Evolutionary conservation across 306 rosid species (phyloP), one percentile per base, ranked within the genome.

Genomic region (Rosa rugosa): DNA sequence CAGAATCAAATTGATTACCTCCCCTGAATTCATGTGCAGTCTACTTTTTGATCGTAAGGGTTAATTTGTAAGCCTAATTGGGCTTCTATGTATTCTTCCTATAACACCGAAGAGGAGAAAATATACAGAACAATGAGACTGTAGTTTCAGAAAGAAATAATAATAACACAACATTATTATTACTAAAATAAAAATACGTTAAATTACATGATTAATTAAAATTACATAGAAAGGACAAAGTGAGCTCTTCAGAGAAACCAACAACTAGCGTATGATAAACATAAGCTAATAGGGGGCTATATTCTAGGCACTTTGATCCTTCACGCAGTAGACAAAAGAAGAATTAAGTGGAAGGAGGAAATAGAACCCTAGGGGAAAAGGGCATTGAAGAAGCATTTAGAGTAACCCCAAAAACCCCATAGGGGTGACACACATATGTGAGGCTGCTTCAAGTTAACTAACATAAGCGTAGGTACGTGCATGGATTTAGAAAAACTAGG

Each of bases 321-420:
- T 63, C 40, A 59, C 27, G 67, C 18, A 60, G 38, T 60, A 2
- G 20, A 75, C 20, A 44, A 18, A 16, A 27, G 38, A 2, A 42
- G 27, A 9, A 41, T 0, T 8, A 27, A 27, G 47, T 8, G 27
- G 50, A 40, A 67, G 71, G 11, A 20, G 25, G 16, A 74, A 40
- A 22, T 4, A 46, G 27, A 60, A 65, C 13, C 45, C 54, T 17
- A 5, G 59, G 54, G 57, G 57, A 18, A 45, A 62, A 60, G 59
- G 59, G 71, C 59, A 75, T 4, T 60, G 71, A 60, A 11, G 51
- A 65, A 65, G 70, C 45, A 65, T 65, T 7, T 1, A 65, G 42
- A 22, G n/a, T 4, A 75, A 75, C 79, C 46, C 59, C 60, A 44
- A 44, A 74, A 75, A 44, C 79, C 71, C 59, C 69, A 8, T 25